Evolutionary conservation across 1,284 basidiomycete species (phyloP), one percentile per base, ranked within the genome.

Genomic region (Sporisorium exsertum): DNA sequence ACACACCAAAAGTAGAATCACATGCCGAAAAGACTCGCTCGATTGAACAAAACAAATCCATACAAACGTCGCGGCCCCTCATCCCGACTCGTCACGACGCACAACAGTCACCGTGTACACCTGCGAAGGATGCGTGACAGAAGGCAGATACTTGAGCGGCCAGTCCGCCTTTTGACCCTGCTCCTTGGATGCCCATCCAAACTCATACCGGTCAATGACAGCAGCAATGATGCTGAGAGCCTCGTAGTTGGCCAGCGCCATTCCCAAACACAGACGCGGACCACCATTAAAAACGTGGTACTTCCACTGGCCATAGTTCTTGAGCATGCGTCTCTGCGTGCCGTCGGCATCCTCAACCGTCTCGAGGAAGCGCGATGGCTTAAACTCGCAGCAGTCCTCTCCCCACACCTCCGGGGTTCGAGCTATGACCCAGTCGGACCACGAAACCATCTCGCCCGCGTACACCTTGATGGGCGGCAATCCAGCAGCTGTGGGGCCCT

Each of bases 371-470:
- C 81, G 64, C 24, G 55, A 32, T 2, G 81, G 81, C 5, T 77
- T 77, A 59, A 72, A 83, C 18, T 80, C 72, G 29, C 55, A 72
- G 53, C 68, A 72, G 46, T 74, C 72, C 1, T 64, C 67, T 1
- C 81, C 81, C 80, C 80, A 83, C 5, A 83, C 77, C 6, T 78
- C 78, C 0, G 77, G 74, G 45, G 76, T 69, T 12, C 81, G 63
- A 6, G 66, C 72, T 59, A 83, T 81, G 22, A 75, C 79, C 80
- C 80, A 83, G 59, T 83, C 81, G 33, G 72, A 79, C 80, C 80
- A 83, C 37, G 62, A 66, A 12, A 80, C 32, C 51, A 53, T 15
- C 57, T 82, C 80, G 20, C 73, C 73, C 9, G 65, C 70, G 18
- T 79, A 72, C 20, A 82, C 55, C 45, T 67, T 68, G 57, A 82